phyloP scores from a whole-genome alignment of 768 basidiomycete species.

The Mycena rebaudengoi region DNA sequence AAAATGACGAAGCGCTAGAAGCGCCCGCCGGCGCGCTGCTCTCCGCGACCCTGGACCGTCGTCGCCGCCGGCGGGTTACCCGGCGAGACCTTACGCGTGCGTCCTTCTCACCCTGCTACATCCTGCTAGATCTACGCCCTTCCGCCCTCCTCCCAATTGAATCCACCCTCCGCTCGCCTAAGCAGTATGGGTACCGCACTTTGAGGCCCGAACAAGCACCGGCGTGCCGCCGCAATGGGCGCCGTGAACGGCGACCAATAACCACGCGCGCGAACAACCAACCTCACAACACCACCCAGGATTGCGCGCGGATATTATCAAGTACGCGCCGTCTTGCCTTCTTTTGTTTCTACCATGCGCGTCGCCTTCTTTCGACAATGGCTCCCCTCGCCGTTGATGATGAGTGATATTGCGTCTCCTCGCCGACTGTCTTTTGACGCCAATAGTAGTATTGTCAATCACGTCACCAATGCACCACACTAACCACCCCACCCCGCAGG shows the following conservation, averaged over 20 bases:
- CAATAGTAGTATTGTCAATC: too few species aligned
- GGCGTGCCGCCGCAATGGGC: slow-evolving; percentile 23
- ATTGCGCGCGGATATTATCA: slow-evolving; percentile 71
- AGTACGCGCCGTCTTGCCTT: slow-evolving; percentile 51
- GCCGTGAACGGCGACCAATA: slow-evolving; percentile 25
- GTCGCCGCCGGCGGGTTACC: slow-evolving; percentile 87
- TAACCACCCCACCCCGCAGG: too few species aligned
- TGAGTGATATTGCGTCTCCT: too few species aligned
- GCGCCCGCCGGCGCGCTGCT: slow-evolving; percentile 41
- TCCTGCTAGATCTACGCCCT: slow-evolving; percentile 58
- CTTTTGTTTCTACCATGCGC: background rate
- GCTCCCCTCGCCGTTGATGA: too few species aligned
- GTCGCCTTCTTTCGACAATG: too few species aligned
- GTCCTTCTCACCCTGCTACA: slow-evolving; percentile 69
- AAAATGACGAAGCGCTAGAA: slow-evolving; percentile 36
- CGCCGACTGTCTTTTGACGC: too few species aligned
- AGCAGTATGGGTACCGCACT: slow-evolving; percentile 95
- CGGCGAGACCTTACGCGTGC: slow-evolving; percentile 78
- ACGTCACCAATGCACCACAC: too few species aligned
- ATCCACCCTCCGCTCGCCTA: slow-evolving; percentile 85
- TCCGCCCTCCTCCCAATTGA: slow-evolving; percentile 69
- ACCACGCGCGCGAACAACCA: slow-evolving; percentile 59
- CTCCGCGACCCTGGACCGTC: slow-evolving; percentile 76
- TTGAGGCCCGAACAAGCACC: slow-evolving; percentile 73
- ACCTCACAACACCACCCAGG: slow-evolving; percentile 37